Evolutionary conservation across 2,329 filamentous ascomycete species (phyloP), one percentile per base, ranked within the genome.

Genomic region (Pseudogymnoascus sp.): DNA sequence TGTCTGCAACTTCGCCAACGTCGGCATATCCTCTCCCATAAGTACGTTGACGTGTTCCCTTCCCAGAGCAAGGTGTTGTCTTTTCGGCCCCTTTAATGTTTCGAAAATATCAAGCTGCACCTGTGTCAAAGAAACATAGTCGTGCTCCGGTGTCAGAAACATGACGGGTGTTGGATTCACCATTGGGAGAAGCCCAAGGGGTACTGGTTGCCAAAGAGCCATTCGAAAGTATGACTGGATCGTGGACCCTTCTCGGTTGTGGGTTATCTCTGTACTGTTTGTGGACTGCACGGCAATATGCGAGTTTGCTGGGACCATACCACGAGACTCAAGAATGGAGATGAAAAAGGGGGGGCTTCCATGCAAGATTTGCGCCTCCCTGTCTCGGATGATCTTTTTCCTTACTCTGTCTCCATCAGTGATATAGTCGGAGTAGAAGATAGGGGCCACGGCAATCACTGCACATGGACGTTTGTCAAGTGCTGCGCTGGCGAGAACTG

Each of bases 401-500:
- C 40, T 23, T 26, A 44, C 60, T 26, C 15, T 42, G 37, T 42
- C 17, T 9, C 40, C 33, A 15, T 61, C 60, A 13, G 40, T 42
- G 10, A 42, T 21, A 42, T 42, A 42, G 17, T 42, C 40, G 19
- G 40, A 42, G 17, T 42, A 21, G 17, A 42, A 42, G 10, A 42
- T 42, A 13, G 40, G 40, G 19, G 40, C 40, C 40, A 72, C 59
- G 6, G 69, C 66, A 10, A 76, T 63, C 3, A 76, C 74, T 21
- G 69, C 71, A 62, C 75, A 76, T 35, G 76, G 73, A 40, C 76
- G 67, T 15, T 70, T 70, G 64, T 79, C 77, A 0, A 73, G 65
- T 7, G 76, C 76, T n/a, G 72, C 76, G 23, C 76, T 71, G 26
- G 66, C 70, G 1, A 78, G 65, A 5, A 74, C 74, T 64, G 77